Evolutionary conservation across 768 basidiomycete species (phyloP), one percentile per base, ranked within the genome.

Genomic region (button mushroom (Agaricus bisporus)): DNA sequence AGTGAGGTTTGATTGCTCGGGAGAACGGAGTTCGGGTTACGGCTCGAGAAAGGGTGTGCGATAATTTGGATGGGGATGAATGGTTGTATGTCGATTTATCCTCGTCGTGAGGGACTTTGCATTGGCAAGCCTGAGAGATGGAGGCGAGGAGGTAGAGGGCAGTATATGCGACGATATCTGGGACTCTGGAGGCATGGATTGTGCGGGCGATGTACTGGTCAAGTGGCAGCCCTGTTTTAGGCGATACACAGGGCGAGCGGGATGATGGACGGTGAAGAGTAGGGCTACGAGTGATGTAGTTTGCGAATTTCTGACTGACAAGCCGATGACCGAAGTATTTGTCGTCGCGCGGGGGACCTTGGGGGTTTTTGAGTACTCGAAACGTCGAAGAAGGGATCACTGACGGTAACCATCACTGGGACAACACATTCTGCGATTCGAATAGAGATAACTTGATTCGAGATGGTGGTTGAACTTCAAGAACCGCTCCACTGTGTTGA

Each of bases 91-190:
- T 28, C 7, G 2, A 9, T 18, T 15, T 28, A 20, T 48, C 32
- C 17, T 48, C 32, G 18, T 35, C 15, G 26, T 5, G 45, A 46
- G 29, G 29, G 32, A 32, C 32, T n/a, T 35, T 39, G n/a, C 49
- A 50, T 14, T 25, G 10, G 39, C 49, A 50, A 1, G 39, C 10
- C 6, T 29, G 49, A 8, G 49, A 50, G 41, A 42, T 35, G 17
- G 49, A 6, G 15, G 39, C 28, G 36, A 50, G 49, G 8, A 42
- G 38, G 26, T 50, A 50, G n/a, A 50, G 49, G 25, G 29, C 49
- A 17, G 29, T n/a, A 5, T 50, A 50, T 5, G 49, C 25, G 2
- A 50, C 49, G 8, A 50, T 32, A 20, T 18, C 2, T 17, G 49
- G 49, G n/a, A 50, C 49, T 29, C 17, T 28, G 39, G 39, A 17